Evolutionary conservation across 306 rosid species (phyloP).

Genomic region (Quercus bicolor): DNA sequence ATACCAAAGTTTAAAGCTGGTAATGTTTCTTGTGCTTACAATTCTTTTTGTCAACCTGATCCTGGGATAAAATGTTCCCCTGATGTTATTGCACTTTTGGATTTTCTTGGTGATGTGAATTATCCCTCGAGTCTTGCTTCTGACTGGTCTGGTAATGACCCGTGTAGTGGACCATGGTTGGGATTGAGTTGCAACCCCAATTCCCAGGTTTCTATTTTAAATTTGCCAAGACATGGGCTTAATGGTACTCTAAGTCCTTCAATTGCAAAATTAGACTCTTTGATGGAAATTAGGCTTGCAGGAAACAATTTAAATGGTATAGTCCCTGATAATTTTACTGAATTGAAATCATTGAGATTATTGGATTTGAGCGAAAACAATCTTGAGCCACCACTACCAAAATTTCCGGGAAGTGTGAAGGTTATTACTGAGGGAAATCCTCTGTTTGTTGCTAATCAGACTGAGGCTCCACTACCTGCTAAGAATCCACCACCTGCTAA

Average conservation of each 20-base stretch:
- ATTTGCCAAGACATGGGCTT: slow-evolving; percentile 52
- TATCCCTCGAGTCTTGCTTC: slow-evolving; percentile 59
- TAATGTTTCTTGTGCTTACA: slow-evolving; percentile 42
- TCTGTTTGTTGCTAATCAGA: slow-evolving; percentile 30
- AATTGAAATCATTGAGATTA: slow-evolving; percentile 47
- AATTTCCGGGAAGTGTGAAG: slow-evolving; percentile 42
- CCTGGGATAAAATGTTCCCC: slow-evolving; percentile 63
- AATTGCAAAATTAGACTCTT: slow-evolving; percentile 58
- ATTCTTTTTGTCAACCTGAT: slow-evolving; percentile 56
- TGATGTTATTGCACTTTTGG: slow-evolving; percentile 49
- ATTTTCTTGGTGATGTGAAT: slow-evolving; percentile 53
- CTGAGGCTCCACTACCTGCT: slow-evolving; percentile 26
- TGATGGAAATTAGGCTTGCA: slow-evolving; percentile 49
- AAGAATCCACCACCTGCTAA: slow-evolving; percentile 13
- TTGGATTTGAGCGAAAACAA: slow-evolving; percentile 66
- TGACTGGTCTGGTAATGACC: slow-evolving; percentile 73
- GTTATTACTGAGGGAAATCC: slow-evolving; percentile 51
- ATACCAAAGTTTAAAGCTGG: slow-evolving; percentile 60
- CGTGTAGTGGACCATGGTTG: slow-evolving; percentile 68
- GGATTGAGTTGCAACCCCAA: slow-evolving; percentile 65
- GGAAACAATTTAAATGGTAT: slow-evolving; percentile 53
- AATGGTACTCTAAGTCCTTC: slow-evolving; percentile 75
- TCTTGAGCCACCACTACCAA: slow-evolving; percentile 62
- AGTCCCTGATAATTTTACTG: slow-evolving; percentile 47
- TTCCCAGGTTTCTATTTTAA: slow-evolving; percentile 50